Base-by-base conservation (phyloP, 768 basidiomycete genomes). In the Butyriboletus loyo region DNA sequence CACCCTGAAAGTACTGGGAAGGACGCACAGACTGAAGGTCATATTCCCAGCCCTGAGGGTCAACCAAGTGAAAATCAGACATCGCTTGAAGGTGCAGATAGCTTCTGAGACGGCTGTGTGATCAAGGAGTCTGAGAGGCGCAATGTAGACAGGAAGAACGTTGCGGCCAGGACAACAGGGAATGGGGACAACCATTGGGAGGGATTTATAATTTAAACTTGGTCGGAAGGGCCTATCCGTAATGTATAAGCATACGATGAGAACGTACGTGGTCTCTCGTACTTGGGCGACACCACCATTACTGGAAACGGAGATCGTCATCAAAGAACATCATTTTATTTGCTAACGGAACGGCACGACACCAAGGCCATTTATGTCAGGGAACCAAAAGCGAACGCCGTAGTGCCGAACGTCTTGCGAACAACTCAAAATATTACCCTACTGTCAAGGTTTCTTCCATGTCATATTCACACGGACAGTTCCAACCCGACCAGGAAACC, bases 1-100 rank as follows among this genome's bases (percentile, higher is more conserved):
- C 24, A n/a, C 7, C 28, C 32, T 41, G 31, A 30, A 15, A 17
- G 19, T 2, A 27, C n/a, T 28, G 35, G 22, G 49, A 44, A 28
- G 53, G 10, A 74, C 83, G 51, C 55, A 90, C 88, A 42, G 87
- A 87, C 60, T 87, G 86, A 6, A 89, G 77, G 67, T 90, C 87
- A 58, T 83, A 88, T 61, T 87, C 83, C 89, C 89, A 92, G 21
- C 86, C 87, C 54, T 75, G 77, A 17, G 86, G 85, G 56, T 88
- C 84, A 38, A 89, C 89, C 21, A 88, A 72, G 21, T 82, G 81
- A 65, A 87, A 87, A 66, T 88, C 84, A 30, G 83, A 71, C 86
- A 84, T 86, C 46, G 30, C 13, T 40, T 17, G 13, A 24, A 30
- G 36, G 4, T 28, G 32, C 3, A 21, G 13, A 38, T 21, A 37